Percentiles rank a stretch among this genome's conserved stretches.
Evolutionary conservation across 2,329 filamentous ascomycete genomes (phyloP).

Genomic region (Fusarium nelsonii): DNA sequence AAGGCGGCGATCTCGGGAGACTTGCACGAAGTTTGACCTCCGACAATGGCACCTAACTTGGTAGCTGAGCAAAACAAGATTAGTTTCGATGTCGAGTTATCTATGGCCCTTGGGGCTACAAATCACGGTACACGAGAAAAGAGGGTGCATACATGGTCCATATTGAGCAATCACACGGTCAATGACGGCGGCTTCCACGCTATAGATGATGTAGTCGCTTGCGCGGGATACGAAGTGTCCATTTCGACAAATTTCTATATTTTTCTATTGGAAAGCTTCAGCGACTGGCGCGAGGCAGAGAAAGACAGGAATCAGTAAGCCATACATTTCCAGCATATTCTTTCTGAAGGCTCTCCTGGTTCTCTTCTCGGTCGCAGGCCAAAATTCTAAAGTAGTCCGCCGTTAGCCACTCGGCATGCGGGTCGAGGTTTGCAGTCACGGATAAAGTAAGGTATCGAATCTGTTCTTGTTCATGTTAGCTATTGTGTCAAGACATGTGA

Average conservation of each 20-base stretch:
- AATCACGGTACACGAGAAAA: conserved; percentile 29
- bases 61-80: conserved; percentile 72
- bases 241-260: conserved; percentile 90
- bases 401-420: conserved; percentile 49
- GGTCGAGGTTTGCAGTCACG: conserved; percentile 21
- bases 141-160: conserved; percentile 79
- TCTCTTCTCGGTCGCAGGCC: conserved; percentile 93
- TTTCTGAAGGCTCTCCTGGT: conserved; percentile 81
- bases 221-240: conserved; percentile 94
- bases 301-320: conserved; percentile 43
- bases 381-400: conserved; percentile 74
- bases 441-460: conserved; percentile 3
- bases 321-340: conserved; percentile 91
- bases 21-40: conserved; percentile 98
- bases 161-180: conserved; percentile 87
- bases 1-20: conserved; percentile 95
- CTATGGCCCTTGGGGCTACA: neutral
- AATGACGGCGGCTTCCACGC: conserved; percentile 93
- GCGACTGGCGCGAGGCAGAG: conserved; percentile 52
- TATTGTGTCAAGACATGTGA: conserved; percentile 3
- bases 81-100: conserved; percentile 2
- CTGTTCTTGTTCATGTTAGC: conserved; percentile 47
- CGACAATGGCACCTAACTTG: conserved; percentile 93
- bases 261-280: conserved; percentile 70
- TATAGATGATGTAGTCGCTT: conserved; percentile 99